Evolutionary conservation across 441 rosid genomes (phyloP).

Genomic region (Erodium chrysanthum): DNA sequence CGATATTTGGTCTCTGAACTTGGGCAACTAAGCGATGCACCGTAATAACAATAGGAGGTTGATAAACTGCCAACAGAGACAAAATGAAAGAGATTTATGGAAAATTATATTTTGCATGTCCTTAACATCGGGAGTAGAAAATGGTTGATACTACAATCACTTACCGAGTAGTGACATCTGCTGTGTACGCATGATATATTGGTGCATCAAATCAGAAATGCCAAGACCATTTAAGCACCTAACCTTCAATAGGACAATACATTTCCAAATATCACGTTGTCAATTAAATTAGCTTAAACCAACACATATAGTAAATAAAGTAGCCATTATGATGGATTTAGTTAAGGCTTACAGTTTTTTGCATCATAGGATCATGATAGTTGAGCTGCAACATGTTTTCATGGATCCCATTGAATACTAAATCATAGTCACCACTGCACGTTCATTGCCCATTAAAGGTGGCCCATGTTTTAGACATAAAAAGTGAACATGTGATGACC

Average conservation of each 20-base stretch:
- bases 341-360: conserved; percentile 70
- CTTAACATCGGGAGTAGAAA: conserved; percentile 15
- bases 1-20: conserved; percentile 71
- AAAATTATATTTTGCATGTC: conserved; percentile 10
- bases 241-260: conserved; percentile 38
- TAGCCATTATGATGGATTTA: conserved; percentile 14
- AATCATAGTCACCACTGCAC: conserved; percentile 89
- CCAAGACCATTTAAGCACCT: conserved; percentile 69
- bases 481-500: conserved; percentile 14
- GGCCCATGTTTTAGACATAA: conserved; percentile 11
- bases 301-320: conserved; percentile 17
- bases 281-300: conserved; percentile 17
- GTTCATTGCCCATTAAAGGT: conserved; percentile 25
- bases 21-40: conserved; percentile 68
- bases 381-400: conserved; percentile 80
- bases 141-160: conserved; percentile 9
- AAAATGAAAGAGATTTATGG: conserved; percentile 5
- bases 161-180: conserved; percentile 68
- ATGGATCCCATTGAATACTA: conserved; percentile 75
- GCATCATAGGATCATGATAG: conserved; percentile 93
- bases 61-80: conserved; percentile 50
- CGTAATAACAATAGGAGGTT: conserved; percentile 52
- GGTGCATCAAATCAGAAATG: conserved; percentile 63
- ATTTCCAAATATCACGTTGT: conserved; percentile 16
- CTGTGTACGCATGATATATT: conserved; percentile 63